A percentile compares a stretch with the other conserved stretches of the same genome.
Conservation (phyloP, 108 stramenopile species). For the Schizochytrium sp. region DNA sequence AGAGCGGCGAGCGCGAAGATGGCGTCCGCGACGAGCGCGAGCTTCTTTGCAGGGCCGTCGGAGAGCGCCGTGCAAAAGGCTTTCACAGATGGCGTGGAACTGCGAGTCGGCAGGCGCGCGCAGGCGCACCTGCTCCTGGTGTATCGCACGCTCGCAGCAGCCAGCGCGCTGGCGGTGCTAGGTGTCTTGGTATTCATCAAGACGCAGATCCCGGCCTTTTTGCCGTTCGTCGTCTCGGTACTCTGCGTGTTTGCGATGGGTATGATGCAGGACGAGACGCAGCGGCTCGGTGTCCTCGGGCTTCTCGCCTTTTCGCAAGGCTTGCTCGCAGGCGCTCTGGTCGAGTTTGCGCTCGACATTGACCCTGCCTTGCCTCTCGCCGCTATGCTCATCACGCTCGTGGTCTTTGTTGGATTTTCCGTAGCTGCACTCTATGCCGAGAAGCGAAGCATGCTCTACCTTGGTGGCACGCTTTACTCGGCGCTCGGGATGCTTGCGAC, state of each 20-base stretch:
- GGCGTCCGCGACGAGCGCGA: too few relatives aligned
- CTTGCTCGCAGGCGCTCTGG: slow-evolving; percentile 24
- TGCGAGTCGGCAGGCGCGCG: too few relatives aligned
- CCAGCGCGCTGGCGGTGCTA: not conserved
- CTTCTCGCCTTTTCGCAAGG: slow-evolving; percentile 36
- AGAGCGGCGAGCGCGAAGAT: too few relatives aligned
- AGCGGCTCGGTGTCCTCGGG: slow-evolving; percentile 23
- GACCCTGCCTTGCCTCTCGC: slow-evolving; percentile 33
- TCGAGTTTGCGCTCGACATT: slow-evolving; percentile 27
- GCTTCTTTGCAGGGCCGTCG: too few relatives aligned
- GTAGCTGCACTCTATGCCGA: slow-evolving; percentile 32
- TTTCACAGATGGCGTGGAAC: too few relatives aligned
- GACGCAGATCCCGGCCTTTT: not conserved
- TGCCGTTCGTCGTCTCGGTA: not conserved
- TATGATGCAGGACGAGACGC: not conserved
- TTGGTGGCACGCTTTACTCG: slow-evolving; percentile 33
- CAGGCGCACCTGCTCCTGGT: not conserved
- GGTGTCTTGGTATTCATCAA: not conserved
- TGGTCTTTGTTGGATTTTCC: slow-evolving; percentile 34
- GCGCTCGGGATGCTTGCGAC: not conserved
- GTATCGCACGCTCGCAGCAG: not conserved
- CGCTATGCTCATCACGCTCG: slow-evolving; percentile 27
- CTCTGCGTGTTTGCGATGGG: not conserved
- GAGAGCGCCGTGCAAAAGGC: too few relatives aligned
- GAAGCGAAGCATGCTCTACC: slow-evolving; percentile 36